Evolutionary conservation across 176 grass and related monocot species (phyloP).

Genomic region (Raddia guianensis): DNA sequence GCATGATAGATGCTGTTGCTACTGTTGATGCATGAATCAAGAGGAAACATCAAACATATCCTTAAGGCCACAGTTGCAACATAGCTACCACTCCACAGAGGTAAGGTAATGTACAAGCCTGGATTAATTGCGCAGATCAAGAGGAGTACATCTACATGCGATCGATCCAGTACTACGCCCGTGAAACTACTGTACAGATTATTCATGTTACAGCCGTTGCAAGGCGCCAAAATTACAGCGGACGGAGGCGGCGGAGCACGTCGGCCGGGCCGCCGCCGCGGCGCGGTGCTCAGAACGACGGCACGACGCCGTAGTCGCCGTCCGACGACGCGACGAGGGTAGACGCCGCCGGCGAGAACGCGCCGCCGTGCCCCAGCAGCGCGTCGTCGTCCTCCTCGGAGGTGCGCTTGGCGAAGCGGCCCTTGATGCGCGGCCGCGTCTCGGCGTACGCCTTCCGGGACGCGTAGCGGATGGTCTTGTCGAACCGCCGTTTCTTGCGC

Average conservation of each 20-base stretch:
- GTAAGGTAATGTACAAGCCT: slow-evolving; percentile 24
- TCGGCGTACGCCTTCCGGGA: slow-evolving; percentile 90
- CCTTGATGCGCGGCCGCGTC: slow-evolving; percentile 82
- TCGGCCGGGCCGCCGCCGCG: neutral
- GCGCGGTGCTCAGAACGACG: slow-evolving; percentile 44
- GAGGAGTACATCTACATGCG: slow-evolving; percentile 10
- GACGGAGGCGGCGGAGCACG: neutral
- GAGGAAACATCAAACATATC: neutral
- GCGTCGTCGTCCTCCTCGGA: slow-evolving; percentile 30
- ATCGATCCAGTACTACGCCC: neutral
- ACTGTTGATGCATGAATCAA: neutral
- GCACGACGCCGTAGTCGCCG: slow-evolving; percentile 53
- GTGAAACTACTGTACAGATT: slow-evolving; percentile 44
- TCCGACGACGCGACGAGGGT: slow-evolving; percentile 28
- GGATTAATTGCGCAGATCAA: neutral
- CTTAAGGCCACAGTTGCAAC: neutral
- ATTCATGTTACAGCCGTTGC: slow-evolving; percentile 37
- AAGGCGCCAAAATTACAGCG: slow-evolving; percentile 32
- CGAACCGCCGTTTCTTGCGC: slow-evolving; percentile 76
- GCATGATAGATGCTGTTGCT: too few species aligned
- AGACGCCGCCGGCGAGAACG: slow-evolving; percentile 36
- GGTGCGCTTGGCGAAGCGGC: slow-evolving; percentile 75
- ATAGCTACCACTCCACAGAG: neutral
- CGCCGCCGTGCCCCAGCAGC: slow-evolving; percentile 24
- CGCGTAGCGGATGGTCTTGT: slow-evolving; percentile 90